A percentile compares a stretch with the other conserved stretches of the same genome.
Conservation (phyloP, 2,329 filamentous ascomycete species). For the Colletotrichum spaethianum region DNA sequence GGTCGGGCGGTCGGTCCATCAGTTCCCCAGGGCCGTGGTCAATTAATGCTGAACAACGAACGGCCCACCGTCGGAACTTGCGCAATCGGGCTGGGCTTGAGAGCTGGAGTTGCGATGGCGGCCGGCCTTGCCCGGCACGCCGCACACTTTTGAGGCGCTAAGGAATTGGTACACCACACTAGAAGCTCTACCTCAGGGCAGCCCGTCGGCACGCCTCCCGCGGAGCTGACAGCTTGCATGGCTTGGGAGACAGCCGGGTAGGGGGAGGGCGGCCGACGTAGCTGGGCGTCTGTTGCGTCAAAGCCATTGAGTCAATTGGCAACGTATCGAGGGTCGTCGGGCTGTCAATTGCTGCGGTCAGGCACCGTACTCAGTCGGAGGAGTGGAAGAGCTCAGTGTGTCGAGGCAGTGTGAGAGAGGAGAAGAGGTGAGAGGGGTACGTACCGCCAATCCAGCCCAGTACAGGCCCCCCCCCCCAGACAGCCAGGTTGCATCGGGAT, state of each 20-base stretch:
- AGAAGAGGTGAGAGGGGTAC: neutral
- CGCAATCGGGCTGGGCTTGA: slow-evolving; percentile 9
- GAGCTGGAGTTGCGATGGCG: slow-evolving; percentile 21
- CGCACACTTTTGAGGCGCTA: neutral
- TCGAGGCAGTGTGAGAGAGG: neutral
- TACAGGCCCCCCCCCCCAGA: neutral
- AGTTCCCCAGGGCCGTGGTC: slow-evolving; percentile 21
- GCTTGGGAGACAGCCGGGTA: neutral
- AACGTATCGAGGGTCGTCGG: slow-evolving; percentile 1
- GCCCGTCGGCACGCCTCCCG: slow-evolving; percentile 14
- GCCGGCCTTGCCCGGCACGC: neutral
- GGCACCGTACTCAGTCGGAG: neutral
- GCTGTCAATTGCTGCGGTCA: slow-evolving; percentile 22
- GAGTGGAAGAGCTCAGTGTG: too few relatives aligned
- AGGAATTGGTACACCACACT: too few relatives aligned
- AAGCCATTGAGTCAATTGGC: slow-evolving; percentile 21
- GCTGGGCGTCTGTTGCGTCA: slow-evolving; percentile 1
- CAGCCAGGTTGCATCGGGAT: slow-evolving; percentile 13
- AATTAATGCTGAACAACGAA: slow-evolving; percentile 25
- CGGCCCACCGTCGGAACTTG: slow-evolving; percentile 30
- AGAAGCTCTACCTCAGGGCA: slow-evolving; percentile 15
- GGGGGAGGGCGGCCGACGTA: neutral
- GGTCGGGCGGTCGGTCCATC: slow-evolving; percentile 24
- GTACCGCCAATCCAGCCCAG: neutral
- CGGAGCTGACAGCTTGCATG: slow-evolving; percentile 13